Base-by-base conservation (phyloP, 805 yeast species). In the Osmozyma mogii region DNA sequence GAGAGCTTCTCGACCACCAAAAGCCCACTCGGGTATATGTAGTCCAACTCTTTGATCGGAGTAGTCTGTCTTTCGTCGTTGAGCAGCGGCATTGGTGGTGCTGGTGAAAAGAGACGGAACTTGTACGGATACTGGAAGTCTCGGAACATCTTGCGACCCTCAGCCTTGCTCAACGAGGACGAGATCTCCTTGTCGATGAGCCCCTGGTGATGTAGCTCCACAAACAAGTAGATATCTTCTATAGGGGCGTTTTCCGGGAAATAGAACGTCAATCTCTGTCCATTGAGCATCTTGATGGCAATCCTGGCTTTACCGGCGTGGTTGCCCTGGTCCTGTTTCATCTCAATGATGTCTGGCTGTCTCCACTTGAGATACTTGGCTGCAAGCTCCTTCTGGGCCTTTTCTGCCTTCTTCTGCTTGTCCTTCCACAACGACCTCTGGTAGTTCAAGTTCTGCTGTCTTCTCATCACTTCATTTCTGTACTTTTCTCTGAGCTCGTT, bases 391-490 rank as follows among this genome's bases (percentile, higher is more conserved):
- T 52, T 54, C 16, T 44, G 24, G 17, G 36, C 31, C 36, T 50
- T 54, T 30, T 50, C 48, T 23, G 41, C 41, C 35, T 56, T 58
- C 43, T 78, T 62, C 30, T 65, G 63, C 32, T 77, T 67, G 55
- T 88, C 97, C 20, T 72, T 65, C 11, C 70, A 68, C 20, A 88
- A 58, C 0, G 94, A 77, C 20, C 70, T 70, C 46, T 78, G 76
- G 55, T 77, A 87, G 13, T 92, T 85, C 25, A 69, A 58, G 46
- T 85, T 92, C 53, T 88, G 96, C 43, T 79, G 78, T 36, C 68
- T 67, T 29, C 83, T 67, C 19, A 84, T 58, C 9, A 65, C 56
- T 35, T 77, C 70, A 22, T 78, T 65, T 36, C 72, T 47, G 23
- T 74, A 78, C 27, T 70, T 65, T 28, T 78, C 77, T 41, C 75